Evolutionary conservation across 495 filamentous ascomycete genomes (phyloP).

Genomic region (Hyaloscypha variabilis): DNA sequence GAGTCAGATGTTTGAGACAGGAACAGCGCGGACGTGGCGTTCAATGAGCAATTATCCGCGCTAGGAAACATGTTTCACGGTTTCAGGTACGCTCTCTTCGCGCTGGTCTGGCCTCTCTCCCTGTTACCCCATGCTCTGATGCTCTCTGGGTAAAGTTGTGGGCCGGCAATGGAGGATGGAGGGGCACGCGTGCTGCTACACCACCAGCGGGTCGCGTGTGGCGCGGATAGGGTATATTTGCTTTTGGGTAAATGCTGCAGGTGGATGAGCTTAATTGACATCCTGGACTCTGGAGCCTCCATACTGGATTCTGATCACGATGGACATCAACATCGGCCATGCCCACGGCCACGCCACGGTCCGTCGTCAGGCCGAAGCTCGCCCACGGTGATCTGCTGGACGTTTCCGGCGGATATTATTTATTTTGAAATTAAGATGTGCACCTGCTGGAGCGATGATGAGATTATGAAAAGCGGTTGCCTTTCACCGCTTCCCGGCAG

Average conservation of each 20-base stretch:
- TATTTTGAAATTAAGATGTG: not conserved
- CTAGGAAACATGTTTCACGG: conserved; percentile 18
- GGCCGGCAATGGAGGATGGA: conserved; percentile 7
- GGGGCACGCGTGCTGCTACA: not conserved
- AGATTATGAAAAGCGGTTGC: not conserved
- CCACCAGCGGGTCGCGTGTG: conserved; percentile 14
- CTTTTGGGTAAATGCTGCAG: not conserved
- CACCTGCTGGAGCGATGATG: not conserved
- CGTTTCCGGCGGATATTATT: no score
- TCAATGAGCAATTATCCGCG: conserved; percentile 1
- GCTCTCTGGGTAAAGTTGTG: not conserved
- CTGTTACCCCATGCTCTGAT: conserved; percentile 20
- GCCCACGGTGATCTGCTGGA: not conserved
- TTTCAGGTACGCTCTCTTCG: not conserved
- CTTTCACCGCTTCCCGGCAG: not conserved
- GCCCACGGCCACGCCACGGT: not conserved
- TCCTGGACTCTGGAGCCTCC: not conserved
- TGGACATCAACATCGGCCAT: not conserved
- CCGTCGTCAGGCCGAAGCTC: not conserved
- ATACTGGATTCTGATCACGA: no score
- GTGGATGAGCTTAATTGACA: conserved; percentile 1
- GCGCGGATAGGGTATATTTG: conserved; percentile 1
- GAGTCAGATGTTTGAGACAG: conserved; percentile 19
- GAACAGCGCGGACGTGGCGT: not conserved
- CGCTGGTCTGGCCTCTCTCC: not conserved